phyloP scores from a whole-genome alignment of 257 asterid genomes.

The Eucommia ulmoides region DNA sequence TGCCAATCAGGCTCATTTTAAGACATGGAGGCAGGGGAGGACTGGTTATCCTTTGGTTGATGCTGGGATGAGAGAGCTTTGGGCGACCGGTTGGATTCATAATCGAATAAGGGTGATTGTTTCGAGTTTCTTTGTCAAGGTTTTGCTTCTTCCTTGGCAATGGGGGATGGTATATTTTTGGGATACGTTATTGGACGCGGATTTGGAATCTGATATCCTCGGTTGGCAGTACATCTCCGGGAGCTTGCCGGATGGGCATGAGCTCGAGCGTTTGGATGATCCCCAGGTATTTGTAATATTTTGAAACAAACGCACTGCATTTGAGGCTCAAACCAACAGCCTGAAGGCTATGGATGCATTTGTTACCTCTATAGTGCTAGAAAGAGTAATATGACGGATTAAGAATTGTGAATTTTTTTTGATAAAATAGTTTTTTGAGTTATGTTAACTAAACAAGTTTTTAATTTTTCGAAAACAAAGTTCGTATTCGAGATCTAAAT shows the following conservation, averaged over 20 bases:
- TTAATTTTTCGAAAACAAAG: no score
- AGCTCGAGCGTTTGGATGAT: slow-evolving; percentile 75
- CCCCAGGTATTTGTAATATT: slow-evolving; percentile 95
- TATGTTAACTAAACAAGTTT: no score
- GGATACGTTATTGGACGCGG: slow-evolving; percentile 95
- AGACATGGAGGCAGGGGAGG: slow-evolving; percentile 90
- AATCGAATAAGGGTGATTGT: slow-evolving; percentile 74
- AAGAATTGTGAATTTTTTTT: no score
- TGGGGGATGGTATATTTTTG: slow-evolving; percentile 98
- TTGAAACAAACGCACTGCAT: neutral
- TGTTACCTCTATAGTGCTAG: no score
- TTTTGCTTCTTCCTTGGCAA: slow-evolving; percentile 85
- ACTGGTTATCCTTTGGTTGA: slow-evolving; percentile 91
- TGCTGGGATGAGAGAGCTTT: slow-evolving; percentile 94
- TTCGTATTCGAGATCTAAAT: no score
- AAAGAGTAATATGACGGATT: no score
- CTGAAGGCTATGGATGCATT: no score
- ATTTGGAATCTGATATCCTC: slow-evolving; percentile 76
- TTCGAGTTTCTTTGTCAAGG: slow-evolving; percentile 74
- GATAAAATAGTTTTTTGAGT: no score
- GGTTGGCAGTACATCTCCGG: slow-evolving; percentile 97
- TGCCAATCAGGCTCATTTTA: slow-evolving; percentile 42
- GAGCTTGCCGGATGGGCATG: slow-evolving; percentile 89
- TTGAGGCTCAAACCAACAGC: neutral
- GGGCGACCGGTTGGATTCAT: slow-evolving; percentile 98